Evolutionary conservation across 2,329 filamentous ascomycete genomes (phyloP), one percentile per base, ranked within the genome.

Genomic region (Blastomyces silverae): DNA sequence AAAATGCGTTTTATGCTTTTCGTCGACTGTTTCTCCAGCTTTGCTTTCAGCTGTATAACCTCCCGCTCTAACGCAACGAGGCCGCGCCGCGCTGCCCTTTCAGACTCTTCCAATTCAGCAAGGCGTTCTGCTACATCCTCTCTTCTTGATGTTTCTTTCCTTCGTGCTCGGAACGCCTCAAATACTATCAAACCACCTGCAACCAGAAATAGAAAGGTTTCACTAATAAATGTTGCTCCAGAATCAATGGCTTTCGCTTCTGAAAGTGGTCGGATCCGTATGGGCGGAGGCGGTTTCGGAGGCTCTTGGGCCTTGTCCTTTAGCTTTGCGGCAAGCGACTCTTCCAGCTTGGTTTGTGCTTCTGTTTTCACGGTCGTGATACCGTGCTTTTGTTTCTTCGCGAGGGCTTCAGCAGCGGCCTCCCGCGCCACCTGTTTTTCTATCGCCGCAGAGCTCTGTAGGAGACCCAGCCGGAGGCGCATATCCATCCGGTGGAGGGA

Each of bases 211-310:
- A 89, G 80, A 71, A 89, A 89, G 0, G 84, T 77, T 71, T 89
- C 87, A 42, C 85, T 85, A 60, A 87, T 87, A 70, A 89, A 89
- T 67, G 87, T 89, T 3, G 87, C 87, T 3, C 87, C 87, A 48
- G 84, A 83, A 71, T 89, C 87, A 64, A 89, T 89, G 0, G 87
- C 87, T 70, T 88, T 87, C 15, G 84, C 81, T 72, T 89, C 87
- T 2, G 84, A 85, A 13, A 89, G 77, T 8, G 87, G 87, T 56
- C 86, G 79, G 64, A 89, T 88, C 44, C 82, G 81, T 6, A 83
- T 83, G 64, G 78, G 78, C 34, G 74, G 77, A 52, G 73, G 76
- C 66, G 79, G 75, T 66, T 82, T 81, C 57, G 80, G 78, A 62
- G 82, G 77, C 69, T 81, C 81, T 52, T 76, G 74, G 1, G 73